Conservation (phyloP, 2,329 filamentous ascomycete genomes). For the Dothistroma septosporum region DNA sequence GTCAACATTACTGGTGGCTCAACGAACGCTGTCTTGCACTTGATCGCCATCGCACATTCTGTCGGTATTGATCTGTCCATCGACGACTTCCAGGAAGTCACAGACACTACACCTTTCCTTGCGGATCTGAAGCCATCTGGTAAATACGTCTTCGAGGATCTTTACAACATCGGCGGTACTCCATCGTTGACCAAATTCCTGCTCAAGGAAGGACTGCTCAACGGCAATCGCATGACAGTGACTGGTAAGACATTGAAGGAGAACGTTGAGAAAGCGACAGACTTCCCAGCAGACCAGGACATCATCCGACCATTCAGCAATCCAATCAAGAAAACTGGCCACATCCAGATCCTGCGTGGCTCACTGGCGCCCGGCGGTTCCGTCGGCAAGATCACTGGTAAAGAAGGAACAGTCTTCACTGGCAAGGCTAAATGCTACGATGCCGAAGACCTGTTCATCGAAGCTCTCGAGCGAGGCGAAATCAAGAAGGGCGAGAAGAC, state of each 20-base stretch:
- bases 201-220: slow-evolving; percentile 47
- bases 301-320: slow-evolving; percentile 66
- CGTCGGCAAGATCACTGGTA: slow-evolving; percentile 73
- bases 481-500: slow-evolving; percentile 74
- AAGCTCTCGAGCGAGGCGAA: slow-evolving; percentile 61
- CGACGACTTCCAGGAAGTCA: slow-evolving; percentile 51
- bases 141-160: slow-evolving; percentile 57
- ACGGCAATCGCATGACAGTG: slow-evolving; percentile 48
- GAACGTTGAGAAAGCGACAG: slow-evolving; percentile 52
- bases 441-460: slow-evolving; percentile 64
- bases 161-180: slow-evolving; percentile 52
- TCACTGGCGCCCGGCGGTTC: slow-evolving; percentile 65
- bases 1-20: slow-evolving; percentile 50
- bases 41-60: slow-evolving; percentile 50
- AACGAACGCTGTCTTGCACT: slow-evolving; percentile 50
- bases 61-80: slow-evolving; percentile 49
- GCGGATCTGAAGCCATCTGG: slow-evolving; percentile 51
- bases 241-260: slow-evolving; percentile 49
- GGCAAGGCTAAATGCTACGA: slow-evolving; percentile 69
- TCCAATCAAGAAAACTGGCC: slow-evolving; percentile 67
- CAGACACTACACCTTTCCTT: slow-evolving; percentile 48
- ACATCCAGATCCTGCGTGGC: slow-evolving; percentile 69
- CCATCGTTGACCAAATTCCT: slow-evolving; percentile 50
- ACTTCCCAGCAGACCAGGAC: slow-evolving; percentile 65
- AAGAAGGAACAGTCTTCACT: slow-evolving; percentile 64